A percentile compares a stretch with the other conserved stretches of the same genome.
Evolutionary conservation across 495 filamentous ascomycete genomes (phyloP).

Genomic region (Pseudotulostoma volvatum): DNA sequence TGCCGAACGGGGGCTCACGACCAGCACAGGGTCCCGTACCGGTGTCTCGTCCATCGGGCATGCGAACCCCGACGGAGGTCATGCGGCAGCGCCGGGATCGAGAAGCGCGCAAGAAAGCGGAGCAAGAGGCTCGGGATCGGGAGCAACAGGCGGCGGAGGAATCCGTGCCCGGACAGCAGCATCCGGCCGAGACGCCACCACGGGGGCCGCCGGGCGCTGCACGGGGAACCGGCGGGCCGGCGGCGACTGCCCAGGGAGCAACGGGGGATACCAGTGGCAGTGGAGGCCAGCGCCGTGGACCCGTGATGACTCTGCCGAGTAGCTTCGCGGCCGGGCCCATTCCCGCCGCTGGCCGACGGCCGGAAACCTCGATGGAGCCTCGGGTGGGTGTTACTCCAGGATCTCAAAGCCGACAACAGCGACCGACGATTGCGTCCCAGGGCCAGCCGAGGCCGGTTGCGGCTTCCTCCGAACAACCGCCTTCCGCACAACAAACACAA

Average conservation of each 20-base stretch:
- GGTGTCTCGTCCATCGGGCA: conserved; percentile 27
- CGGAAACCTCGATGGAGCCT: no score
- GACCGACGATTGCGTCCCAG: neutral
- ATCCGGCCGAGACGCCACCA: conserved; percentile 4
- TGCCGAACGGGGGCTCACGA: conserved; percentile 33
- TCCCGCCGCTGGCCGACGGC: no score
- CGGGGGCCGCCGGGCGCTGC: conserved; percentile 10
- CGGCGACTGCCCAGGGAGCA: conserved; percentile 2
- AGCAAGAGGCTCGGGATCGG: conserved; percentile 32
- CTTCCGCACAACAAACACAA: no score
- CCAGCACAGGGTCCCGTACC: conserved; percentile 31
- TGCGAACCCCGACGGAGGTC: conserved; percentile 49
- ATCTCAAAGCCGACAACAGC: neutral
- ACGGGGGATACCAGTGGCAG: no score
- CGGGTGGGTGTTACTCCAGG: no score
- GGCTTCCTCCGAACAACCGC: no score
- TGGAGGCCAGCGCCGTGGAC: no score
- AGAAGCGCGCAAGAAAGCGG: conserved; percentile 48
- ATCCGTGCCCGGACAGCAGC: conserved; percentile 8
- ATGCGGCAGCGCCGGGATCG: conserved; percentile 56
- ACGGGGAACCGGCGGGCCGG: no score
- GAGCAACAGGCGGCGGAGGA: conserved; percentile 38
- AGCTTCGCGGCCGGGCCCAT: no score
- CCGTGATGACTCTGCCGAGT: no score
- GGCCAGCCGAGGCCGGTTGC: conserved; percentile 2